phyloP scores from a whole-genome alignment of 2,329 filamentous ascomycete genomes.

The Waltergamsia citrina region DNA sequence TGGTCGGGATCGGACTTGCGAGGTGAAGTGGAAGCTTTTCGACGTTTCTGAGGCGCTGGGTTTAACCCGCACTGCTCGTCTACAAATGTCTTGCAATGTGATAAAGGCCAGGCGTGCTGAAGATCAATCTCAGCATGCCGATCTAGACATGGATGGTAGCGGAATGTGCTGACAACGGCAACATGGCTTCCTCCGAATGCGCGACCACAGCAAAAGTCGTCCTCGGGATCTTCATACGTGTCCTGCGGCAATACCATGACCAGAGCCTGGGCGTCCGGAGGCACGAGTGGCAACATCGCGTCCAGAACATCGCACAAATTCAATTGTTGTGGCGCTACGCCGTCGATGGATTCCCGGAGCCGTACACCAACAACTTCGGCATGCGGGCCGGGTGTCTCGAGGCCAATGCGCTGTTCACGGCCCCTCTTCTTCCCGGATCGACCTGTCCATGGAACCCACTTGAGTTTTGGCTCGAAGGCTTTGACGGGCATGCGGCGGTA shows the following conservation, averaged over 20 bases:
- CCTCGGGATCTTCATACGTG: slow-evolving; percentile 54
- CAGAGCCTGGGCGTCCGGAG: slow-evolving; percentile 47
- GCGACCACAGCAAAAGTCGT: slow-evolving; percentile 57
- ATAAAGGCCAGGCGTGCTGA: slow-evolving; percentile 53
- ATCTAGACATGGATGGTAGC: slow-evolving; percentile 48
- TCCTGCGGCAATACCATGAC: slow-evolving; percentile 51
- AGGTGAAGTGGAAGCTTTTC: background rate
- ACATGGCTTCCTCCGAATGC: slow-evolving; percentile 57
- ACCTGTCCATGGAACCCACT: slow-evolving; percentile 29
- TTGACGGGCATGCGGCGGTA: slow-evolving; percentile 46
- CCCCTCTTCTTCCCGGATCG: too few relatives aligned
- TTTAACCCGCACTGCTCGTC: slow-evolving; percentile 20
- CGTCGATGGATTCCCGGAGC: slow-evolving; percentile 35
- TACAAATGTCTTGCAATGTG: slow-evolving; percentile 47
- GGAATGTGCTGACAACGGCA: slow-evolving; percentile 49
- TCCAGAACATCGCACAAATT: slow-evolving; percentile 55
- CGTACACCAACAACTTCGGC: slow-evolving; percentile 37
- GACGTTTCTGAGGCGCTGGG: background rate
- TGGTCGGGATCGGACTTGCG: too few relatives aligned
- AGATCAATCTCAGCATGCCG: slow-evolving; percentile 25
- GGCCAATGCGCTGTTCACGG: slow-evolving; percentile 22
- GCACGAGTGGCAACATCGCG: slow-evolving; percentile 40
- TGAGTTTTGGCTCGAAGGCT: slow-evolving; percentile 29
- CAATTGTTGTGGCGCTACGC: slow-evolving; percentile 37
- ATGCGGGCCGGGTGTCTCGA: slow-evolving; percentile 20